Conservation (phyloP, 768 basidiomycete species). For the Phylloporus rhodoxanthus region DNA sequence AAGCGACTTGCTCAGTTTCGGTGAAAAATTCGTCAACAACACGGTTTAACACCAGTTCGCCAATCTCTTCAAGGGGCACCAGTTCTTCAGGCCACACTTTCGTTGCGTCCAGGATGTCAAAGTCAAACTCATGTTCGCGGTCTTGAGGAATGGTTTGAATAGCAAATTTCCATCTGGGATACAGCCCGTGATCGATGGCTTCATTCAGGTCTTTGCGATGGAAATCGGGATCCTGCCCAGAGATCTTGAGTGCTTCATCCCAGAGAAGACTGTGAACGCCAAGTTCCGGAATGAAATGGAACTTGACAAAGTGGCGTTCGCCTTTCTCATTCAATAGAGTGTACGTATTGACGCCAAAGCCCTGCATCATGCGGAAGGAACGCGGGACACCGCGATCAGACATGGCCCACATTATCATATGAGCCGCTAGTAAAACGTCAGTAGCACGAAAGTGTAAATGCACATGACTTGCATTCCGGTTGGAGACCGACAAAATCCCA, state of each 20-base stretch:
- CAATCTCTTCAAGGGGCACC: slow-evolving; percentile 72
- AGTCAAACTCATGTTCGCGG: slow-evolving; percentile 76
- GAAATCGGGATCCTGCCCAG: slow-evolving; percentile 85
- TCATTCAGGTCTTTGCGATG: slow-evolving; percentile 83
- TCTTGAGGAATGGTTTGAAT: slow-evolving; percentile 60
- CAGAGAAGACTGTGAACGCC: slow-evolving; percentile 81
- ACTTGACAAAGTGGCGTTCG: slow-evolving; percentile 80
- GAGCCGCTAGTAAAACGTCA: slow-evolving; percentile 42
- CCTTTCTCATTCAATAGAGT: slow-evolving; percentile 63
- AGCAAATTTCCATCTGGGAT: slow-evolving; percentile 74
- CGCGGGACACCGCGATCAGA: slow-evolving; percentile 83
- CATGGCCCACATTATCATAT: slow-evolving; percentile 82
- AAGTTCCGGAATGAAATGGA: slow-evolving; percentile 76
- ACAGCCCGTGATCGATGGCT: slow-evolving; percentile 66
- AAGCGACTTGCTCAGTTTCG: slow-evolving; percentile 85
- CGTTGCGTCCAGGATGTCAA: slow-evolving; percentile 83
- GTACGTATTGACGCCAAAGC: slow-evolving; percentile 83
- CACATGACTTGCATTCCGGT: slow-evolving; percentile 45
- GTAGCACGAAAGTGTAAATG: neutral
- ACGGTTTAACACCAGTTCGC: slow-evolving; percentile 63
- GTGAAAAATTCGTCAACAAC: slow-evolving; percentile 74
- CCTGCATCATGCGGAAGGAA: slow-evolving; percentile 86
- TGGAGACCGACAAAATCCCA: slow-evolving; percentile 79
- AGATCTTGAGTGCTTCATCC: slow-evolving; percentile 85
- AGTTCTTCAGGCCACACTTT: slow-evolving; percentile 82